phyloP scores from a whole-genome alignment of 2,329 filamentous ascomycete species.

The Fusarium scirpi region DNA sequence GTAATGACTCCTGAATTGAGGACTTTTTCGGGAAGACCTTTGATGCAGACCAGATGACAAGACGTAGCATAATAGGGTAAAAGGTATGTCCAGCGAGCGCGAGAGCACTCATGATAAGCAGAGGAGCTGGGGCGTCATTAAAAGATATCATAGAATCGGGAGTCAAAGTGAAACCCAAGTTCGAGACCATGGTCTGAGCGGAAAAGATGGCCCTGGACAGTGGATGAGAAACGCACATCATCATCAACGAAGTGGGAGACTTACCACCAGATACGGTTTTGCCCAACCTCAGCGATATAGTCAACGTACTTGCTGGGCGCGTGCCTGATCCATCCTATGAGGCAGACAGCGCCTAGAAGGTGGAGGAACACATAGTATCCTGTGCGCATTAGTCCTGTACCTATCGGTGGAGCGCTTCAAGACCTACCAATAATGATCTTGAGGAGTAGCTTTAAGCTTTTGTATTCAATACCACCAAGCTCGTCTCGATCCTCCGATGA shows the following conservation, averaged over 20 bases:
- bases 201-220: slow-evolving; percentile 60
- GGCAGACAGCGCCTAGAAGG: slow-evolving; percentile 60
- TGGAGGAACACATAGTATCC: slow-evolving; percentile 61
- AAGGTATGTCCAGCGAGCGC: slow-evolving; percentile 66
- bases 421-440: slow-evolving; percentile 58
- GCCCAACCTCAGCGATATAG: slow-evolving; percentile 54
- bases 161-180: slow-evolving; percentile 66
- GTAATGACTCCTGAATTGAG: slow-evolving; percentile 58
- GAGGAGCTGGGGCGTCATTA: slow-evolving; percentile 56
- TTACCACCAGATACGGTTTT: slow-evolving; percentile 63
- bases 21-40: slow-evolving; percentile 57
- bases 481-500: slow-evolving; percentile 56
- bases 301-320: slow-evolving; percentile 56
- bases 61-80: slow-evolving; percentile 69
- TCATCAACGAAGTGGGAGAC: slow-evolving; percentile 25
- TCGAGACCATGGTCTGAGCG: slow-evolving; percentile 63
- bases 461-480: slow-evolving; percentile 66
- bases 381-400: slow-evolving; percentile 17
- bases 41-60: slow-evolving; percentile 68
- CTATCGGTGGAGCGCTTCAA: fast-evolving
- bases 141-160: slow-evolving; percentile 66
- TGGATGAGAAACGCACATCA: slow-evolving; percentile 7
- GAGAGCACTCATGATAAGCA: slow-evolving; percentile 62
- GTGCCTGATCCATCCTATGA: slow-evolving; percentile 61
- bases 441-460: slow-evolving; percentile 61